Evolutionary conservation across 2,329 filamentous ascomycete genomes (phyloP), one percentile per base, ranked within the genome.

Genomic region (Nigrospora osmanthi): DNA sequence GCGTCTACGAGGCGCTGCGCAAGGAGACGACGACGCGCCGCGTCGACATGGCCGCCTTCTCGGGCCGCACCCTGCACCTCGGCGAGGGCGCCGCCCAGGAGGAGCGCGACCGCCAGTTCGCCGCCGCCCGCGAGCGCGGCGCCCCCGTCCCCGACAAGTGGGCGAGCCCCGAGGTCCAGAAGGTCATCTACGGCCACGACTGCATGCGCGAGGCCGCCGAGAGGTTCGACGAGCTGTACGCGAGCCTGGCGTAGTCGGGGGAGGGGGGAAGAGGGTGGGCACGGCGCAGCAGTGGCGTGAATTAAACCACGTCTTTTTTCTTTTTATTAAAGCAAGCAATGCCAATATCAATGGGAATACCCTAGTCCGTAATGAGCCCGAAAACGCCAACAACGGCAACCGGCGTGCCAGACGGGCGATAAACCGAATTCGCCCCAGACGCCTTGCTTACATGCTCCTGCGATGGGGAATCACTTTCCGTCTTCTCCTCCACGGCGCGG

Each of bases 141-240:
- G 71, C 60, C 44, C 65, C 65, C 45, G 75, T 75, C 48, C 80
- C 80, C 3, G 81, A 85, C 63, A 85, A 83, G 66, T 85, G 82
- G 82, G 80, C 80, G 3, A 83, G 82, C 60, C 79, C 80, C 11
- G 81, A 85, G 54, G 78, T 85, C 36, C 81, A 85, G 62, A 72
- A 75, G 60, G 75, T 76, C 71, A 77, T 85, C 48, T 85, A 85
- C 61, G 73, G 75, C 11, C 71, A 81, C 55, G 80, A 85, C 61
- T 81, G 79, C 55, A 69, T 77, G 41, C 63, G 69, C 54, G 72
- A 78, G 45, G 72, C 78, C 0, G 61, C 63, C 41, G 73, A 78
- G 37, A 64, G 65, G 47, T 81, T 79, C 57, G 68, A 72, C 11
- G 62, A 69, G 54, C 51, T 78, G 35, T 77, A 64, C 50, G 59